A percentile compares a stretch with the other conserved stretches of the same genome.
Evolutionary conservation across 768 basidiomycete genomes (phyloP).

Genomic region (Pulveroboletus ravenelii): DNA sequence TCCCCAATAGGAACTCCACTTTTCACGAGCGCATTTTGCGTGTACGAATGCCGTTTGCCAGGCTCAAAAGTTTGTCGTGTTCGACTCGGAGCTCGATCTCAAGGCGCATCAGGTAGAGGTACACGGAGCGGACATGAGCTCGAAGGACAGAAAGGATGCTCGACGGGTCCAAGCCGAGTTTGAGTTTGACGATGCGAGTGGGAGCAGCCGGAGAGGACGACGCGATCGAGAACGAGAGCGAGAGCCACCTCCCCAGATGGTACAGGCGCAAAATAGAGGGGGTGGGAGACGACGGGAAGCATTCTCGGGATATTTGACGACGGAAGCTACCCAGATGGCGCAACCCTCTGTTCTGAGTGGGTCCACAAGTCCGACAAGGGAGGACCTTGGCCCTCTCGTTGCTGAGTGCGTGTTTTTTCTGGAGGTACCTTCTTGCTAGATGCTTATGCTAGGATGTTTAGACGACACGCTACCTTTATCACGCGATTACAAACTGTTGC

Average conservation of each 20-base stretch:
- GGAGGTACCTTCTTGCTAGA: background rate
- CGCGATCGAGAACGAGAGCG: slow-evolving; percentile 49
- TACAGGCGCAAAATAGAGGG: slow-evolving; percentile 28
- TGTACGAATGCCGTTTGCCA: slow-evolving; percentile 73
- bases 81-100: slow-evolving; percentile 80
- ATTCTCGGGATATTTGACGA: slow-evolving; percentile 58
- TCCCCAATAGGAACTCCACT: slow-evolving; percentile 60
- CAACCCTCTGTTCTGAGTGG: slow-evolving; percentile 21
- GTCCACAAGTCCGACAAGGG: slow-evolving; percentile 30
- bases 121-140: slow-evolving; percentile 69
- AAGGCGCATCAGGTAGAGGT: slow-evolving; percentile 87
- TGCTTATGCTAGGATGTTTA: slow-evolving; percentile 24
- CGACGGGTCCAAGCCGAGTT: slow-evolving; percentile 62
- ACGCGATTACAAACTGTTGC: slow-evolving; percentile 57
- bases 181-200: slow-evolving; percentile 58
- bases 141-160: slow-evolving; percentile 65
- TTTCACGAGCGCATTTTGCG: slow-evolving; percentile 69
- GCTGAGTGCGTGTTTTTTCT: slow-evolving; percentile 44
- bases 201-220: slow-evolving; percentile 42
- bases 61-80: slow-evolving; percentile 91
- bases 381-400: slow-evolving; percentile 49
- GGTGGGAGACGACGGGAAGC: slow-evolving; percentile 50
- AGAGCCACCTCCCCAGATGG: slow-evolving; percentile 25
- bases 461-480: slow-evolving; percentile 64
- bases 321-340: slow-evolving; percentile 22